Evolutionary conservation across 2,329 filamentous ascomycete genomes (phyloP).

Genomic region (Pseudopithomyces chartarum): DNA sequence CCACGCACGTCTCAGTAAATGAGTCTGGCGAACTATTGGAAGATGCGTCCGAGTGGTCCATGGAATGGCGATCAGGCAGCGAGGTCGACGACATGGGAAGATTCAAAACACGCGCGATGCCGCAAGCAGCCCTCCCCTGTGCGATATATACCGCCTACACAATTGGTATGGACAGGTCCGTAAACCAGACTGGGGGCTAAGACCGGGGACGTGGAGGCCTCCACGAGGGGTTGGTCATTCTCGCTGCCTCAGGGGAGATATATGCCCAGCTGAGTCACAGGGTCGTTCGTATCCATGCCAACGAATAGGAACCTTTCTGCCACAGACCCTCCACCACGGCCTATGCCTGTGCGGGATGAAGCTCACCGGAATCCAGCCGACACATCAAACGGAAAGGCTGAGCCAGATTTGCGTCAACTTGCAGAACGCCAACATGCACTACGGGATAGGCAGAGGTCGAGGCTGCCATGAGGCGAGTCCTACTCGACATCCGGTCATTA

Average conservation of each 20-base stretch:
- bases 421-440: constrained; percentile 24
- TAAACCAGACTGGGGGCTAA: constrained; percentile 36
- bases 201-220: constrained; percentile 31
- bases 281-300: constrained; percentile 23
- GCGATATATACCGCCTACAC: constrained; percentile 34
- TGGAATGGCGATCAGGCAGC: constrained; percentile 27
- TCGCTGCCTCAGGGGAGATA: constrained; percentile 29
- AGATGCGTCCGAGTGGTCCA: constrained; percentile 32
- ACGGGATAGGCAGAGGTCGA: constrained; percentile 16
- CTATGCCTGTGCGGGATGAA: constrained; percentile 10
- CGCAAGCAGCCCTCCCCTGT: constrained; percentile 23
- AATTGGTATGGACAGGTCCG: constrained; percentile 19
- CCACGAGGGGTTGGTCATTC: constrained; percentile 22
- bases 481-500: not conserved
- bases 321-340: constrained; percentile 18
- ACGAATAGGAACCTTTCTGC: constrained; percentile 23
- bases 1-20: constrained; percentile 24
- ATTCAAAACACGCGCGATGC: constrained; percentile 11
- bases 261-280: constrained; percentile 39
- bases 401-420: constrained; percentile 27
- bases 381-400: constrained; percentile 24
- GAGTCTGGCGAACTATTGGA: constrained; percentile 40
- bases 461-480: not conserved
- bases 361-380: constrained; percentile 37
- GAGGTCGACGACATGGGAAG: constrained; percentile 20